A percentile compares a stretch with the other conserved stretches of the same genome.
phyloP scores from a whole-genome alignment of 2,329 filamentous ascomycete genomes.

The Cryphonectria nitschkei region DNA sequence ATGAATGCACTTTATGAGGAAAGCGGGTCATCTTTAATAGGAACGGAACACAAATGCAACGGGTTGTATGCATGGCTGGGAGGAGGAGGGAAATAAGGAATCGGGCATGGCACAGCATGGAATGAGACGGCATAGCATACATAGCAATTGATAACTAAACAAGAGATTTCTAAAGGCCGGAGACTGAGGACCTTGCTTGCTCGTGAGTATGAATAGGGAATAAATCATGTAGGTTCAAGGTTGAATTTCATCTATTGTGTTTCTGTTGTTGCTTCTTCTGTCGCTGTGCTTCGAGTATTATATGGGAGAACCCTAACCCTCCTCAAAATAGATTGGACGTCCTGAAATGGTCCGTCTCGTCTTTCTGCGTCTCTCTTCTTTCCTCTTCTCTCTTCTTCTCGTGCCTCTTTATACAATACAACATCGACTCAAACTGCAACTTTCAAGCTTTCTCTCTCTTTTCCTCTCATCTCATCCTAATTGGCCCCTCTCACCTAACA shows the following conservation, averaged over 20 bases:
- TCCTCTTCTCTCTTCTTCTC: not conserved
- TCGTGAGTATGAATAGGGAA: no score
- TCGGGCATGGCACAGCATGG: not conserved
- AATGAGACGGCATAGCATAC: no score
- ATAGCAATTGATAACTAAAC: not conserved
- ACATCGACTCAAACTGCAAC: no score
- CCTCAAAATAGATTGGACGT: not conserved
- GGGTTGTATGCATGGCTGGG: not conserved
- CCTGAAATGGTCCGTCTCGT: not conserved
- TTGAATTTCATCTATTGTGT: no score
- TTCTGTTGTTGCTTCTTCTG: no score
- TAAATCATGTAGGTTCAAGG: no score
- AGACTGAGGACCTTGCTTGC: no score
- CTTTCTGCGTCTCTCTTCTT: not conserved
- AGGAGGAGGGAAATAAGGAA: not conserved
- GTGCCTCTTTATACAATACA: no score
- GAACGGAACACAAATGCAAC: not conserved
- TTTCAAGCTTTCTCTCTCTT: no score
- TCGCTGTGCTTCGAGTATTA: no score
- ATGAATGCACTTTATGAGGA: not conserved
- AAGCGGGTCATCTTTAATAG: not conserved
- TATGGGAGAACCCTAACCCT: not conserved
- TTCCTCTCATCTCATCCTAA: not conserved
- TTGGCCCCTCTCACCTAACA: not conserved
- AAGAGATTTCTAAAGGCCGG: not conserved